These are phyloP conservation scores for Acanthamoeba healyi DNA, from an alignment of 208 protist species.

Conservation along the genomic window DNA sequence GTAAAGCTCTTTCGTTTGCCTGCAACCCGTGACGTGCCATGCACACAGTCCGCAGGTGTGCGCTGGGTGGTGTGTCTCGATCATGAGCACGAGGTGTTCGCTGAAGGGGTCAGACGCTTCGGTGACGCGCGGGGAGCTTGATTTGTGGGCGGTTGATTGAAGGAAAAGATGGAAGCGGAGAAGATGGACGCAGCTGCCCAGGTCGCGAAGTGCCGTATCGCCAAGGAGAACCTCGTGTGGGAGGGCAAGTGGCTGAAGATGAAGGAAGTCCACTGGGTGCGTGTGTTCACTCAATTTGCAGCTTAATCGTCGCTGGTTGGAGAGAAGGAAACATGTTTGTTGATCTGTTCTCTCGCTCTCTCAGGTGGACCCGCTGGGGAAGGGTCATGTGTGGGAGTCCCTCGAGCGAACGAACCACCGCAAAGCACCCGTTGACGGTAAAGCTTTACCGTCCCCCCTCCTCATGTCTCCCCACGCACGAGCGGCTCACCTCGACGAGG, in stretches of 20 bases:
- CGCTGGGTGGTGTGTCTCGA: too few species aligned
- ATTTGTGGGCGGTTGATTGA: too few species aligned
- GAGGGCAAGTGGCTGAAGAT: constrained; percentile 35
- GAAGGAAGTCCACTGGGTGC: constrained; percentile 41
- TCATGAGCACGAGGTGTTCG: too few species aligned
- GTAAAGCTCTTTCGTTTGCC: not conserved
- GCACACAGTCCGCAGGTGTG: too few species aligned
- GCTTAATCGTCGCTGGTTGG: too few species aligned
- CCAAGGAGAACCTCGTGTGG: constrained; percentile 15
- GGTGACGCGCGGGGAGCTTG: too few species aligned
- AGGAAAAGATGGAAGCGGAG: not conserved
- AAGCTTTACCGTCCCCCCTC: not conserved
- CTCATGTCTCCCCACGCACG: too few species aligned
- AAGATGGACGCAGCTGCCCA: not conserved
- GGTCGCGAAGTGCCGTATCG: not conserved
- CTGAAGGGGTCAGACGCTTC: too few species aligned
- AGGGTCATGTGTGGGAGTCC: constrained; percentile 37
- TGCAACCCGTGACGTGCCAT: too few species aligned
- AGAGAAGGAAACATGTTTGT: too few species aligned
- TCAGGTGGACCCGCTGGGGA: constrained; percentile 16
- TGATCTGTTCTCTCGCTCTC: not conserved
- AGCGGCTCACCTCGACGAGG: too few species aligned
- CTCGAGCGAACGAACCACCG: constrained; percentile 46
- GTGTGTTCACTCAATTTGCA: too few species aligned
- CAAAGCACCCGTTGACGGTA: constrained; percentile 46